Evolutionary conservation across 2,329 filamentous ascomycete species (phyloP), one percentile per base, ranked within the genome.

Genomic region (Curvularia sp.): DNA sequence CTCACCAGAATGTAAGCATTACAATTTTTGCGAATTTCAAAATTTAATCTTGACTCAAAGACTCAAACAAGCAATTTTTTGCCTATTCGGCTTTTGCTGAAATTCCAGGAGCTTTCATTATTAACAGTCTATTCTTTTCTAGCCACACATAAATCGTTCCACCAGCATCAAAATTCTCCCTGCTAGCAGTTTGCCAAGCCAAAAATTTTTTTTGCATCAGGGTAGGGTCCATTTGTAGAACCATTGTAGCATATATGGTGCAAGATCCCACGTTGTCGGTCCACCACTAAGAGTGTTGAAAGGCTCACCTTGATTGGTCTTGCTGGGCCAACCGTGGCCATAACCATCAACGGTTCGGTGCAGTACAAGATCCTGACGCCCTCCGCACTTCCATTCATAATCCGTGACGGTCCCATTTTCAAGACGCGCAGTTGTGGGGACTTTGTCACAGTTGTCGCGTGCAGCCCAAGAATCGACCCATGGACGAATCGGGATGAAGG

Each of bases 261-360:
- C 67, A 15, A 67, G 66, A 60, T 71, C 61, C 68, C 68, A 72
- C 1, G 46, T 61, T 38, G 62, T 68, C 20, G 65, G 61, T 5
- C 65, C 65, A 9, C 55, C 28, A 12, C 68, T 54, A 38, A 70
- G 43, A 10, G 57, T 55, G 51, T 72, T 64, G 41, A 64, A 67
- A 18, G 59, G 57, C 56, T 66, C 66, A 4, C 63, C 68, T 54
- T 66, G 63, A 5, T 20, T 30, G 18, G 50, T 57, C 13, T 44
- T 59, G 24, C 61, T 63, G 15, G 69, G 69, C 69, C 66, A 71
- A 2, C 69, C 69, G 44, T 72, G 69, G 9, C 69, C 69, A 55
- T 70, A 68, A 4, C 53, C 44, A 24, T 63, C 43, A 9, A 71
- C 63, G 9, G 26, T 20, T 9, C 63, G 53, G 13, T 65, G 62